A percentile compares a stretch with the other conserved stretches of the same genome.
Conservation (phyloP, 441 rosid genomes). For the Populus tomentosa region DNA sequence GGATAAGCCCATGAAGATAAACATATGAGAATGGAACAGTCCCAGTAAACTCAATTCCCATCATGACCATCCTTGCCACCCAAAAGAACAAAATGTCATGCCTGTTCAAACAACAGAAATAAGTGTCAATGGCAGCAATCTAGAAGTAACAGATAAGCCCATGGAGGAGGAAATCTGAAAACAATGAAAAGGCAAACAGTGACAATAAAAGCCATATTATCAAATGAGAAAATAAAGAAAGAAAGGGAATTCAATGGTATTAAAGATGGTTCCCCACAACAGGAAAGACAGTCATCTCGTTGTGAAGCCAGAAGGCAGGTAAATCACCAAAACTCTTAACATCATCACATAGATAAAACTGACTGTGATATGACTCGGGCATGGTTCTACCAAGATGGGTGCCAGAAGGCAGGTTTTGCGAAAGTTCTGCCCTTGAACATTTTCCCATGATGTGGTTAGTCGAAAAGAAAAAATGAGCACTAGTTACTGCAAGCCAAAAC, state of each 20-base stretch:
- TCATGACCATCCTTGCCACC: constrained; percentile 99
- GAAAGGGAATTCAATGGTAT: background rate
- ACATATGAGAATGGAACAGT: constrained; percentile 82
- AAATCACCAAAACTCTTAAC: background rate
- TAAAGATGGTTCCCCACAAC: background rate
- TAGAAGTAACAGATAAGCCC: constrained; percentile 9
- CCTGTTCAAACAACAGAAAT: constrained; percentile 53
- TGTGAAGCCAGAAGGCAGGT: background rate
- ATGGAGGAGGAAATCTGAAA: background rate
- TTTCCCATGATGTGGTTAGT: background rate
- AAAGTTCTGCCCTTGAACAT: background rate
- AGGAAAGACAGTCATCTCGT: background rate
- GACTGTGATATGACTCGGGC: background rate
- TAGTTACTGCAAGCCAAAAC: background rate
- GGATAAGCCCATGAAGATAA: constrained; percentile 93
- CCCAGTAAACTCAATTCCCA: constrained; percentile 98
- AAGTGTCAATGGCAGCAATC: constrained; percentile 16
- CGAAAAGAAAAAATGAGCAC: background rate
- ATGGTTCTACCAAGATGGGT: background rate
- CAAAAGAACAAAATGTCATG: constrained; percentile 98
- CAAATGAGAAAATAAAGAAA: background rate
- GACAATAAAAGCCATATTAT: background rate
- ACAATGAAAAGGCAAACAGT: background rate
- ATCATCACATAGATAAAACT: background rate
- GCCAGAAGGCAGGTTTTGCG: too few species aligned